Evolutionary conservation across 345 rosid species (phyloP).

Genomic region (Lenwebbia sp.): DNA sequence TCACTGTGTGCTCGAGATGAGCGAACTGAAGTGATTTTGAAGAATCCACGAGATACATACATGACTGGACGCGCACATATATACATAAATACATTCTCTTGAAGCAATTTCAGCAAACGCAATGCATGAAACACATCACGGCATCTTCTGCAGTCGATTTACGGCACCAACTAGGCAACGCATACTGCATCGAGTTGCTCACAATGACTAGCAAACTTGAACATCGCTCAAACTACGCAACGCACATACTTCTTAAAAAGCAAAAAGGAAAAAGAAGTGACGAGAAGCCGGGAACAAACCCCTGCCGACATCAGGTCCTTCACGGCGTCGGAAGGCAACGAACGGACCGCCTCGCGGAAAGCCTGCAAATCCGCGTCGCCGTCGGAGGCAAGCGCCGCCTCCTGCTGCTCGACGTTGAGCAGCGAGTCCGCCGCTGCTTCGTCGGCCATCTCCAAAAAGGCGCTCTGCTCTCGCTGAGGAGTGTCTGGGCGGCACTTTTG

Average conservation of each 20-base stretch:
- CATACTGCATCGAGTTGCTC: neutral
- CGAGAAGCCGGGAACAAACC: conserved; percentile 19
- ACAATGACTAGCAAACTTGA: neutral
- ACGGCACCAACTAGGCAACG: neutral
- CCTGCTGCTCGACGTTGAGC: neutral
- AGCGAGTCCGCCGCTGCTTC: neutral
- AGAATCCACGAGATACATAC: neutral
- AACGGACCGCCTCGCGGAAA: conserved; percentile 33
- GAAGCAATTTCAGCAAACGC: neutral
- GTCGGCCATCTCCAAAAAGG: neutral
- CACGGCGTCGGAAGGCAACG: conserved; percentile 44
- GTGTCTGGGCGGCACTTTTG: neutral
- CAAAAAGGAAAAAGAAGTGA: neutral
- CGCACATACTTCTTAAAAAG: neutral
- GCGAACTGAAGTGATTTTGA: neutral
- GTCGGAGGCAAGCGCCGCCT: neutral
- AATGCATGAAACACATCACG: neutral
- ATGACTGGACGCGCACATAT: neutral
- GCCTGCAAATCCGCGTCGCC: conserved; percentile 14
- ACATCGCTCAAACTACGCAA: neutral
- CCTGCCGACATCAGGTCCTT: conserved; percentile 46
- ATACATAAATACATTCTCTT: neutral
- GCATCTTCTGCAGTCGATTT: neutral
- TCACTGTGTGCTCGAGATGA: neutral
- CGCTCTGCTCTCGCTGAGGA: neutral